Percentiles rank a stretch among this genome's conserved stretches.
Evolutionary conservation across 257 asterid genomes (phyloP).

Genomic region (Scutellaria galericulata): DNA sequence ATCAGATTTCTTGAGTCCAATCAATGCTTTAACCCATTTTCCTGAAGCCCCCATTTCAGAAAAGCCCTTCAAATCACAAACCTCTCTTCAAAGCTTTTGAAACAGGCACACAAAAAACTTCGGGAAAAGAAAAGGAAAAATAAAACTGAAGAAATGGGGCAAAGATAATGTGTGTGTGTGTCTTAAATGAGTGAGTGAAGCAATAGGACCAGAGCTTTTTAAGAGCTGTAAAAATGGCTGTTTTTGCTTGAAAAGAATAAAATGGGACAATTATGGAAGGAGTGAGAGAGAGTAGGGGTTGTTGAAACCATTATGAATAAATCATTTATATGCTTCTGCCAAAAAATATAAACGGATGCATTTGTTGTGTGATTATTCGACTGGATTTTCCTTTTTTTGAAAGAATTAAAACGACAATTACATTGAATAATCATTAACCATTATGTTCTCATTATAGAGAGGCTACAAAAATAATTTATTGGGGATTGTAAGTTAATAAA

Average conservation of each 20-base stretch:
- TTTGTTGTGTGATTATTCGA: too few relatives aligned
- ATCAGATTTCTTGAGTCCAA: constrained; percentile 77
- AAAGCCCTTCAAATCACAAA: constrained; percentile 29
- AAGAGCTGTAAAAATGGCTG: constrained; percentile 41
- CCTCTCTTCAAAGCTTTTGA: constrained; percentile 10
- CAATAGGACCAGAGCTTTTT: constrained; percentile 41
- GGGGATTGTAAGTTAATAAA: not conserved
- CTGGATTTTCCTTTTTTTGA: not conserved
- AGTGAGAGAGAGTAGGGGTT: not conserved
- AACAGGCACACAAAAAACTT: not conserved
- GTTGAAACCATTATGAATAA: constrained; percentile 9
- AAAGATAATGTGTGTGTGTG: not conserved
- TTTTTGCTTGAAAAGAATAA: constrained; percentile 32
- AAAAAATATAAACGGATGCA: too few relatives aligned
- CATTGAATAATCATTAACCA: too few relatives aligned
- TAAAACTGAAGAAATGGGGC: not conserved
- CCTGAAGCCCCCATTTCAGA: constrained; percentile 82
- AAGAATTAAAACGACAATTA: too few relatives aligned
- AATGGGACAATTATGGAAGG: constrained; percentile 31
- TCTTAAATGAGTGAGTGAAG: constrained; percentile 40
- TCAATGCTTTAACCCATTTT: constrained; percentile 84
- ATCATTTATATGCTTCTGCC: not conserved
- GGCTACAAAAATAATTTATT: not conserved
- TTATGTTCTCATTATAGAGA: constrained; percentile 1
- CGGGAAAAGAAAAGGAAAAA: not conserved